Percentiles rank a stretch among this genome's conserved stretches.
Evolutionary conservation across 129 eudicot genomes (phyloP).

Genomic region (Ambrosia trifida): DNA sequence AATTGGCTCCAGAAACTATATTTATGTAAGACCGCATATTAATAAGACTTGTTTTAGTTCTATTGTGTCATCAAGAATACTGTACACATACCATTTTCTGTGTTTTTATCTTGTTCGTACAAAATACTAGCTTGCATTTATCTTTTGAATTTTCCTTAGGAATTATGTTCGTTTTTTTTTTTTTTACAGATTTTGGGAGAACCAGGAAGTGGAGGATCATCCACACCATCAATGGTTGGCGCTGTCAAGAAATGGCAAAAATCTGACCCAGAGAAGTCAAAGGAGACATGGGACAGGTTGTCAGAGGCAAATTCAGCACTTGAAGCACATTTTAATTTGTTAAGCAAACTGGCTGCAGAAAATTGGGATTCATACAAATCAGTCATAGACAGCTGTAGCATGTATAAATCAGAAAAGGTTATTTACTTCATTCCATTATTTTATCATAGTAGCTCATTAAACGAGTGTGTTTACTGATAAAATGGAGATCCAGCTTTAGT

Average conservation of each 20-base stretch:
- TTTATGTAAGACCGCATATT: not conserved
- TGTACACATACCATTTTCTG: not conserved
- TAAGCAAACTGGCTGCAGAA: slow-evolving; percentile 62
- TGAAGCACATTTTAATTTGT: slow-evolving; percentile 52
- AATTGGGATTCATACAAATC: slow-evolving; percentile 54
- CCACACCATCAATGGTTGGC: slow-evolving; percentile 94
- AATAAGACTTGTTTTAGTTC: not conserved
- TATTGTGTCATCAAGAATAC: not conserved
- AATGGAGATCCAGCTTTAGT: too few relatives aligned
- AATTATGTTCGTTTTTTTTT: slow-evolving; percentile 11
- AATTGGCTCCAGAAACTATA: not conserved
- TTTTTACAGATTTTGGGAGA: slow-evolving; percentile 73
- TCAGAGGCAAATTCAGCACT: slow-evolving; percentile 73
- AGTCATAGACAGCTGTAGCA: slow-evolving; percentile 53
- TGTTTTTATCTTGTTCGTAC: slow-evolving; percentile 3
- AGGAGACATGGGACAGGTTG: slow-evolving; percentile 67
- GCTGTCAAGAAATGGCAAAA: slow-evolving; percentile 98
- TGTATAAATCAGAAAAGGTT: slow-evolving; percentile 64
- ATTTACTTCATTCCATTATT: slow-evolving; percentile 11
- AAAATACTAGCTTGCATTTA: not conserved
- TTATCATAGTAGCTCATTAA: not conserved
- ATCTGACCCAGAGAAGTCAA: slow-evolving; percentile 70
- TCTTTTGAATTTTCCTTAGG: not conserved
- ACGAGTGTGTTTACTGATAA: not conserved
- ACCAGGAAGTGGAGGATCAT: slow-evolving; percentile 92